Conservation (phyloP, 1,139 yeast genomes). For the Taphrina flavorubra region DNA sequence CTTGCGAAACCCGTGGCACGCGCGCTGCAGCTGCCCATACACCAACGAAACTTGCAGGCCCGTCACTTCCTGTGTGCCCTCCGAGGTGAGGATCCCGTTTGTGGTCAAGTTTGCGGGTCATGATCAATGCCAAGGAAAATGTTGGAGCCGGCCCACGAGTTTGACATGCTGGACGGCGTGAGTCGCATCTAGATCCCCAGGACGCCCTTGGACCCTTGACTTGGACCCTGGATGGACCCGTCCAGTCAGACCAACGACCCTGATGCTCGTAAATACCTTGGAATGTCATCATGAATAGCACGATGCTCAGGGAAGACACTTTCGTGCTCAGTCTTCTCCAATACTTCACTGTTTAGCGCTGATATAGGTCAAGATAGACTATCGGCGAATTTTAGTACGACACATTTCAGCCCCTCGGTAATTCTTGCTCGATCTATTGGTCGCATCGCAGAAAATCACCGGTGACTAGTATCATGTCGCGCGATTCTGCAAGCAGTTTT, state of each 20-base stretch:
- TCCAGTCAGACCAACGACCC: too few relatives aligned
- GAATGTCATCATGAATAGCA: too few relatives aligned
- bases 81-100: too few relatives aligned
- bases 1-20: too few relatives aligned
- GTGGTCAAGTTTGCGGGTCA: too few relatives aligned
- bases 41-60: too few relatives aligned
- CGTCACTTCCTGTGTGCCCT: too few relatives aligned
- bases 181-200: not conserved
- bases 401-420: constrained; percentile 18
- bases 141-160: too few relatives aligned
- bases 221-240: constrained; percentile 3
- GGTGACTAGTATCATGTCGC: not conserved
- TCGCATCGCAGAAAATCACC: not conserved
- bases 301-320: not conserved
- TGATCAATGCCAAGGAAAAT: too few relatives aligned
- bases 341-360: not conserved
- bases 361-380: not conserved
- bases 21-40: too few relatives aligned
- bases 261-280: too few relatives aligned
- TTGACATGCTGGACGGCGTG: too few relatives aligned
- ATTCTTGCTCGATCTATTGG: not conserved
- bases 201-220: not conserved
- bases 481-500: constrained; percentile 10
- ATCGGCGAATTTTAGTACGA: constrained; percentile 3
- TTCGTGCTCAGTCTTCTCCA: not conserved